Conservation (phyloP, 2,329 filamentous ascomycete genomes). For the Thielaviopsis musarum region DNA sequence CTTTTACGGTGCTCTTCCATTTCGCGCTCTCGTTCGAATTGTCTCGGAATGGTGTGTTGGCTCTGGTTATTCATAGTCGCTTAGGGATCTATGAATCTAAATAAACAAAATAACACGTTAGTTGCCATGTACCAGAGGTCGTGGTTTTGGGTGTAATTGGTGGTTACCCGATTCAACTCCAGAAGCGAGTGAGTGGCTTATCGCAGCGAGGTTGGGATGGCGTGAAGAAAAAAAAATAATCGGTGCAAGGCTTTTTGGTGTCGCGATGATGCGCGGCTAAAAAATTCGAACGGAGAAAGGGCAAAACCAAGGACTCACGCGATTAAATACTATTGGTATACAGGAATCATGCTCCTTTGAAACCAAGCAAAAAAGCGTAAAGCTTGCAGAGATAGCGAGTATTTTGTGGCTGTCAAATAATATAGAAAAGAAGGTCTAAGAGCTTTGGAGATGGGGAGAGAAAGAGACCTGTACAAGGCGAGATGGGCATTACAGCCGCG, state of each 20-base stretch:
- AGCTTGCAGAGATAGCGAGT: neutral
- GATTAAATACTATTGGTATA: neutral
- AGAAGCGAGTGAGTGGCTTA: neutral
- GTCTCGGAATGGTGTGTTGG: conserved; percentile 23
- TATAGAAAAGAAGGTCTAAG: neutral
- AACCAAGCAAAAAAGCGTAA: neutral
- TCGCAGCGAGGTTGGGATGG: neutral
- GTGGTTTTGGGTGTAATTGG: neutral
- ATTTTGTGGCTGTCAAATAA: neutral
- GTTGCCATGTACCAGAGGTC: neutral
- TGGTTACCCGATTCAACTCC: neutral
- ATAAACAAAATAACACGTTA: neutral
- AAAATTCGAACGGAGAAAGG: neutral
- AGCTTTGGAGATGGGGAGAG: conserved; percentile 4
- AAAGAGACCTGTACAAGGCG: conserved; percentile 6
- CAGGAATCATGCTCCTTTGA: neutral
- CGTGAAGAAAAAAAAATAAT: neutral
- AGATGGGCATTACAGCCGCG: conserved; percentile 11
- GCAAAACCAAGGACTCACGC: neutral
- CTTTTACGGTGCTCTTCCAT: conserved; percentile 31
- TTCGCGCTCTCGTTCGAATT: conserved; percentile 32
- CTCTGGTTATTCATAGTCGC: conserved; percentile 31
- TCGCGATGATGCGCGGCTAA: neutral
- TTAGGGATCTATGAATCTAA: conserved; percentile 6
- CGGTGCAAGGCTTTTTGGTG: neutral